Evolutionary conservation across 306 rosid species (phyloP), one percentile per base, ranked within the genome.

Genomic region (Vicia faba): DNA sequence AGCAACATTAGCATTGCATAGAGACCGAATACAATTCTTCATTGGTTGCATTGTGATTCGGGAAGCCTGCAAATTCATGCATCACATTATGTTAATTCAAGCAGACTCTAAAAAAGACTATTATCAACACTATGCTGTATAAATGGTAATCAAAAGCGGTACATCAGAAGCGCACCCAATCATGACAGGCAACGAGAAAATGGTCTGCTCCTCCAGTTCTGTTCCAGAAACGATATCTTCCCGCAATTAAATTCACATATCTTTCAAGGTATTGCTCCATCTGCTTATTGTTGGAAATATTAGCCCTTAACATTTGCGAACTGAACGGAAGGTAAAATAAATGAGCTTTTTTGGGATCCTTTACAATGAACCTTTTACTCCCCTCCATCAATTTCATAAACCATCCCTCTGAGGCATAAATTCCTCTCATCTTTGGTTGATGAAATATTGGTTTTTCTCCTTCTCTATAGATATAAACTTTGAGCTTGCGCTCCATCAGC

Each of bases 321-420:
- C 95, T 84, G 71, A 89, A 86, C 15, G 98, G 98, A 63, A 92
- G 71, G 77, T 85, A 92, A 79, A 92, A 92, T 33, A 92, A 69
- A 75, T 89, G 93, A 75, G 96, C 98, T 72, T 84, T 89, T 53
- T 70, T 76, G 4, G 96, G 91, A 74, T 89, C 86, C 74, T 61
- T 86, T 38, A 80, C 96, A 39, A 67, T 56, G 74, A 89, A 86
- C 16, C 67, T 78, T 66, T 87, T 86, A 59, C 77, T 92, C 63
- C 79, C 73, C 59, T 89, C 89, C 70, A 89, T 80, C 69, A 87
- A 75, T 75, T 87, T 92, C 96, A 89, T 87, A 82, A 92, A 92
- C 98, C 96, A 89, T 4, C 98, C 96, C 69, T 92, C 96, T 2
- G 98, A 87, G 53, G 98, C 98, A 77, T 92, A 92, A 67, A 92